These are phyloP conservation scores for Echria macrotheca DNA, from an alignment of 495 filamentous ascomycete genomes.

Conservation along the genomic window DNA sequence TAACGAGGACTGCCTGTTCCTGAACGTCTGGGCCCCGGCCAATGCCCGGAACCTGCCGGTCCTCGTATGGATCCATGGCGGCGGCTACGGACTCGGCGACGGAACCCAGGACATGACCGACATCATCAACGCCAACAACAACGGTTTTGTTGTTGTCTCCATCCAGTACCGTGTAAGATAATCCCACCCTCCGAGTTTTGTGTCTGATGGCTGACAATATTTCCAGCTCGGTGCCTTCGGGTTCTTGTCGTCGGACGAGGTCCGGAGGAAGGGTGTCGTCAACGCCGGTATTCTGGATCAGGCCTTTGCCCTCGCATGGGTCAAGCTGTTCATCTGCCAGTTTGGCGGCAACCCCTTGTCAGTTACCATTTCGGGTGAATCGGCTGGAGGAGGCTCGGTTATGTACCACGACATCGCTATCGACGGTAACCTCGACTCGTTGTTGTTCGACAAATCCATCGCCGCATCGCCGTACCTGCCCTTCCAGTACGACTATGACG, in stretches of 20 bases:
- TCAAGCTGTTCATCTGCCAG: conserved; percentile 57
- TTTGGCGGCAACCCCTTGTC: conserved; percentile 63
- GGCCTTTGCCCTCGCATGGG: conserved; percentile 65
- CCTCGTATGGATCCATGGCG: conserved; percentile 45
- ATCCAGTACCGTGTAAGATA: conserved; percentile 38
- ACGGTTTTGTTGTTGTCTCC: conserved; percentile 37
- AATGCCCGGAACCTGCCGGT: conserved; percentile 33
- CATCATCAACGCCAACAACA: conserved; percentile 43
- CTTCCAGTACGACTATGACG: conserved; percentile 37
- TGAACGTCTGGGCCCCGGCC: conserved; percentile 37
- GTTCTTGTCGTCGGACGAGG: conserved; percentile 22
- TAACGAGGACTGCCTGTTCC: conserved; percentile 40
- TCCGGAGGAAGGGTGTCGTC: conserved; percentile 21
- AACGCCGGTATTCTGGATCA: conserved; percentile 49
- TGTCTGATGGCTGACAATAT: conserved; percentile 11
- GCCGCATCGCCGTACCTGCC: conserved; percentile 27
- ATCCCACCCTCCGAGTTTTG: neutral
- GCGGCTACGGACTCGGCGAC: conserved; percentile 39
- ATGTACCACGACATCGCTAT: conserved; percentile 26
- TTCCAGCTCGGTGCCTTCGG: conserved; percentile 28
- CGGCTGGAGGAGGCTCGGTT: conserved; percentile 51
- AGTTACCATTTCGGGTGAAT: conserved; percentile 64
- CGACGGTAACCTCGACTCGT: conserved; percentile 18
- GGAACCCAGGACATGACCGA: conserved; percentile 29
- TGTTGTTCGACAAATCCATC: conserved; percentile 25